Conservation (phyloP, 106 monocot species). For the Dendrobium catenatum region DNA sequence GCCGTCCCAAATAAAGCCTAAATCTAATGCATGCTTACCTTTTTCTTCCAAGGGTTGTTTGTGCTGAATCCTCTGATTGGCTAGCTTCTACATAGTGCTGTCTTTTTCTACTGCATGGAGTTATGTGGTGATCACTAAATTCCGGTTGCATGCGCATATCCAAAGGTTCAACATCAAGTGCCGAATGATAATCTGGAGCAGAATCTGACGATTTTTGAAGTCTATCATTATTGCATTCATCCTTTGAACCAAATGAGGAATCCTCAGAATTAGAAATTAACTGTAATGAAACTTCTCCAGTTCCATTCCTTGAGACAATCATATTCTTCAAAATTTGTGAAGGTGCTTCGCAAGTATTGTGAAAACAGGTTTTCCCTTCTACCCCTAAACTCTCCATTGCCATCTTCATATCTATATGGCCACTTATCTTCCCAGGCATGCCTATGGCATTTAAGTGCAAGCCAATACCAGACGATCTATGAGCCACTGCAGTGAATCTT, state of each 20-base stretch:
- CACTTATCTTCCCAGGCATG: slow-evolving; percentile 12
- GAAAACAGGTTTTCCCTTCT: slow-evolving; percentile 4
- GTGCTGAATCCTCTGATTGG: slow-evolving; percentile 21
- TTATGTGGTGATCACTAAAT: slow-evolving; percentile 18
- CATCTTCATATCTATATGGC: slow-evolving; percentile 11
- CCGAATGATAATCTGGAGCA: slow-evolving; percentile 17
- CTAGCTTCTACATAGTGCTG: slow-evolving; percentile 10
- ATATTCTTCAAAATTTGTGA: slow-evolving; percentile 7
- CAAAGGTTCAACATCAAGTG: slow-evolving; percentile 12
- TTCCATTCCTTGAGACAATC: background rate
- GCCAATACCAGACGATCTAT: slow-evolving; percentile 47
- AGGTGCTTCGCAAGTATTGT: slow-evolving; percentile 2
- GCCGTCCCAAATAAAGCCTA: too few relatives aligned
- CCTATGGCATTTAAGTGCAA: slow-evolving; percentile 55
- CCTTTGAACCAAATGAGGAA: slow-evolving; percentile 7
- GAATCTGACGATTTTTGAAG: slow-evolving; percentile 10
- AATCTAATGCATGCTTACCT: slow-evolving; percentile 22
- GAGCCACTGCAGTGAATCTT: slow-evolving; percentile 11
- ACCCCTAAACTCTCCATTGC: slow-evolving; percentile 7
- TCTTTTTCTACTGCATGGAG: slow-evolving; percentile 30
- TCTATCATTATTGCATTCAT: slow-evolving; percentile 10
- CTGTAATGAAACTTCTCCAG: slow-evolving; percentile 4
- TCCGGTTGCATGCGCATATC: slow-evolving; percentile 8
- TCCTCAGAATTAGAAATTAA: slow-evolving; percentile 16
- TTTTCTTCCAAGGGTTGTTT: slow-evolving; percentile 43